phyloP scores from a whole-genome alignment of 148 eudicot genomes.

The Polygonum aviculare region DNA sequence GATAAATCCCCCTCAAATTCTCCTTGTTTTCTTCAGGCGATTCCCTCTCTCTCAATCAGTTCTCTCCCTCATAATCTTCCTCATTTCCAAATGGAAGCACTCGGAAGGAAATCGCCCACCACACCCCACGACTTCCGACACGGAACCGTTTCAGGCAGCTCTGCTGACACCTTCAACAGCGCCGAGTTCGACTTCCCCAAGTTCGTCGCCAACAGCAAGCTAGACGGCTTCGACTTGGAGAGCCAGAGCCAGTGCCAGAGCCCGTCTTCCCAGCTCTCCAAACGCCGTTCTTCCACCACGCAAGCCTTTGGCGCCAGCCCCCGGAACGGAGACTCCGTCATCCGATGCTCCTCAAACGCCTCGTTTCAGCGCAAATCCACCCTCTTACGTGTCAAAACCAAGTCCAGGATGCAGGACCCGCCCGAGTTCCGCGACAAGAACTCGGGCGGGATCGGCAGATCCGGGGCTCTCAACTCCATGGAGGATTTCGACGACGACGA shows the following conservation, averaged over 20 bases:
- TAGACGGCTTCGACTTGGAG: constrained; percentile 14
- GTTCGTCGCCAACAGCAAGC: too few relatives aligned
- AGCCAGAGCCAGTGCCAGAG: not conserved
- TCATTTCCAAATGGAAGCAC: constrained; percentile 17
- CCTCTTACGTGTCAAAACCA: constrained; percentile 39
- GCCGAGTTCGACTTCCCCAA: not conserved
- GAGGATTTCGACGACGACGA: constrained; percentile 68
- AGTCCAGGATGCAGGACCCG: constrained; percentile 71
- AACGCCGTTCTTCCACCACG: not conserved
- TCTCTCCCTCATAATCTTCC: not conserved
- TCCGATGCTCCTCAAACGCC: constrained; percentile 46
- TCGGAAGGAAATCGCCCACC: constrained; percentile 1
- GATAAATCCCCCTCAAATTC: not conserved
- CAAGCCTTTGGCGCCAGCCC: not conserved
- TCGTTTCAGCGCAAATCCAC: constrained; percentile 40
- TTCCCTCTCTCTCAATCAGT: not conserved
- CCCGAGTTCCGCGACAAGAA: constrained; percentile 29
- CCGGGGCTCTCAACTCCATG: constrained; percentile 31
- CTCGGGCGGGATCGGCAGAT: constrained; percentile 20
- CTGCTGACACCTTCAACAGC: not conserved
- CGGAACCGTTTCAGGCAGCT: constrained; percentile 15
- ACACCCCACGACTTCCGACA: constrained; percentile 41
- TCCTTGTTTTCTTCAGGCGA: not conserved
- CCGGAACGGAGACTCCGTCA: constrained; percentile 31
- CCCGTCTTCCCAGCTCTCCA: not conserved